Evolutionary conservation across 768 basidiomycete species (phyloP), one percentile per base, ranked within the genome.

Genomic region (Leccinellum albellum): DNA sequence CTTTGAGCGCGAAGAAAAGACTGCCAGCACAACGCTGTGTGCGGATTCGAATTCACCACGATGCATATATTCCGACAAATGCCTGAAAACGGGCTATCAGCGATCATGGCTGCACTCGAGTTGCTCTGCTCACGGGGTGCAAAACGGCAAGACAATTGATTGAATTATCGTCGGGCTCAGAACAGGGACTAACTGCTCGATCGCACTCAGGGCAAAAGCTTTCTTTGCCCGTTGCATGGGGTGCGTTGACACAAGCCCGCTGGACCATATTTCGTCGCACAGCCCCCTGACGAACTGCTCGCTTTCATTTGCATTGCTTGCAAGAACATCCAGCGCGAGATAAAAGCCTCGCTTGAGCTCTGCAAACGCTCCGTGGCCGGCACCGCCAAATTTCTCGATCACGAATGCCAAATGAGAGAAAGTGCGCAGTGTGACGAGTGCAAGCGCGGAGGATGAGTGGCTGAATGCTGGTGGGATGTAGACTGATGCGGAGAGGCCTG

Each of bases 1-100:
- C 59, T 82, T 78, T 0, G 84, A 81, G 63, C 81, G 78, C 28
- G 83, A 77, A 10, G 87, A 80, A 65, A 92, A 87, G 40, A 91
- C 76, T 4, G 91, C 79, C 14, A 95, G 75, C 33, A 94, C 73
- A 26, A 90, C 89, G 9, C 92, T 94, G 68, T 94, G 93, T 1
- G 91, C 85, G 0, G 90, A 88, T 69, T 95, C 92, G 63, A 85
- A 94, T n/a, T 84, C 84, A 61, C 93, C 88, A 32, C 88, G 83
- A 61, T 89, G 77, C 14, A 54, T 55, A 2, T 83, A 62, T 55
- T 85, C 79, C 53, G 75, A 78, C 28, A 92, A 76, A 66, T 87
- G 81, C 17, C 90, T 91, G 62, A 31, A 51, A 42, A 47, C 45
- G 26, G 21, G 33, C 47, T 31, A 37, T 54, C 28, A 50, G 32